These are phyloP conservation scores for Agrostemma githago DNA, from an alignment of 148 eudicot species.

Conservation along the genomic window DNA sequence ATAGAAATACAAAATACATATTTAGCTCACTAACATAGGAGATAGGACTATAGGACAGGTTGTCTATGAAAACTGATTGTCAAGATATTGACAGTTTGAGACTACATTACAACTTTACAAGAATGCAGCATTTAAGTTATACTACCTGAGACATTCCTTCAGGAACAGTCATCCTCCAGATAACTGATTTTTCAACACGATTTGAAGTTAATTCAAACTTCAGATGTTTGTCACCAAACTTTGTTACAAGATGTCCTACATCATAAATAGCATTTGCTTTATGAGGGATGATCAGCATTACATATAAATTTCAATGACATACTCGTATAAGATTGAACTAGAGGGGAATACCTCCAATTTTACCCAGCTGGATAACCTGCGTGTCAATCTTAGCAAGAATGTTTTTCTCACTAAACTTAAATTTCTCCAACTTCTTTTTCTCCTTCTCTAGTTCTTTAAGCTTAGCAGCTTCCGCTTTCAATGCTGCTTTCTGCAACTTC, in stretches of 20 bases:
- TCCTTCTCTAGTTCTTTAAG: conserved; percentile 56
- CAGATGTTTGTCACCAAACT: conserved; percentile 68
- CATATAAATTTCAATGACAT: background rate
- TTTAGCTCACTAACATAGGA: background rate
- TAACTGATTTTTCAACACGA: conserved; percentile 65
- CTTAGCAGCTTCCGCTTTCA: conserved; percentile 78
- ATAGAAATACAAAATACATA: background rate
- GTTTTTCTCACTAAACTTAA: conserved; percentile 65
- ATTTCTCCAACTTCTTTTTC: conserved; percentile 74
- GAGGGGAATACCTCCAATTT: conserved; percentile 67
- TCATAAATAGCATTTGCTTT: conserved; percentile 16
- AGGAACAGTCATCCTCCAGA: conserved; percentile 71
- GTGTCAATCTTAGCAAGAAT: conserved; percentile 67
- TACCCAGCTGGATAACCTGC: conserved; percentile 62
- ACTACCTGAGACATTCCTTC: conserved; percentile 64
- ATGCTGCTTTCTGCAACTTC: conserved; percentile 57
- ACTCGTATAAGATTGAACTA: background rate
- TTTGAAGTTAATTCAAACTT: conserved; percentile 48
- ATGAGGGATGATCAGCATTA: background rate
- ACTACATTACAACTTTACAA: background rate
- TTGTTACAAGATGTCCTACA: conserved; percentile 70
- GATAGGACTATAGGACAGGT: background rate
- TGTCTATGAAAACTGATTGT: background rate
- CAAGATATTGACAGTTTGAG: background rate
- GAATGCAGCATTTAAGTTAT: conserved; percentile 5